Evolutionary conservation across 768 basidiomycete genomes (phyloP), one percentile per base, ranked within the genome.

Genomic region (Pleurotus pulmonarius): DNA sequence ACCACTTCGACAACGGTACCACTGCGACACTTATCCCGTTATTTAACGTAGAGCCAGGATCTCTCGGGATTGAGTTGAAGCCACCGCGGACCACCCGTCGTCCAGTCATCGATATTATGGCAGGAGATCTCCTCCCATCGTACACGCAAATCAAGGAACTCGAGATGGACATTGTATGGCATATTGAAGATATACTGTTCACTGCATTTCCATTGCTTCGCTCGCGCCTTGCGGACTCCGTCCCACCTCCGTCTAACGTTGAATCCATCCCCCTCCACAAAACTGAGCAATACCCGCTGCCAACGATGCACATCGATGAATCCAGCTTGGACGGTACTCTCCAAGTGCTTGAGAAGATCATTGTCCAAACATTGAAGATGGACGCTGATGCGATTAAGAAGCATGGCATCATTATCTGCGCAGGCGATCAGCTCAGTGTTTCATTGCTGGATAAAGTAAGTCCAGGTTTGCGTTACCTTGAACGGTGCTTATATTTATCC

Each of bases 1-100:
- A 67, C 49, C 61, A 63, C 24, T 70, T 69, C 49, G 61, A 68
- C 40, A 70, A 69, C 53, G 69, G 70, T 8, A 71, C 68, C 1
- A 68, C 69, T 0, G 64, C 66, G 0, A 68, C 67, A 2, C 24
- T 66, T 3, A 60, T 70, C 22, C 63, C 64, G 0, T 38, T 67
- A 1, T 67, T 59, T 26, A 60, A 44, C 2, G 49, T 64, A 4
- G 47, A 56, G 5, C 46, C 37, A 4, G 64, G 63, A 0, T 54
- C 57, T 2, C 44, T 63, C 1, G 18, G n/a, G n/a, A n/a, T n/a
- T n/a, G n/a, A 22, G 0, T 48, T 56, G 29, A 56, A 57, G 22
- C 61, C 59, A 4, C 16, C 46, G 2, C 56, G 46, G 44, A 22
- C 11, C 16, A 47, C n/a, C 9, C 12, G 46, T 4, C 46, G 18